Conservation (phyloP, 192 early-diverging fungal species). For the Coemansia nantahalensis region DNA sequence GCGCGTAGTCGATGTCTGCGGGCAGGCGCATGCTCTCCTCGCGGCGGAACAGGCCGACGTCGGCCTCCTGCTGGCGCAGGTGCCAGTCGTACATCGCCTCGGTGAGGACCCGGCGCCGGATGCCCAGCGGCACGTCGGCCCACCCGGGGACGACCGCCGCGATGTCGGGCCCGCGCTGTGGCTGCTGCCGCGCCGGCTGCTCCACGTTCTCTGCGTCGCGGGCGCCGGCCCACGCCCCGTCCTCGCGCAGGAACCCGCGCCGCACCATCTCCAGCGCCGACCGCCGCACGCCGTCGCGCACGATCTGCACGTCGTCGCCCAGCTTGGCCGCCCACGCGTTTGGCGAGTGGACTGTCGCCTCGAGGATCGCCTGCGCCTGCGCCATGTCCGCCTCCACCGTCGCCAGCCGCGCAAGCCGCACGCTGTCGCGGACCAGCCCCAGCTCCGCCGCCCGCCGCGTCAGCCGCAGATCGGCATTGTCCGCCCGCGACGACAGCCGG, state of each 20-base stretch:
- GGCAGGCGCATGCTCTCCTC: conserved; percentile 67
- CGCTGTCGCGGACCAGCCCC: conserved; percentile 54
- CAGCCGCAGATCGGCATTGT: conserved; percentile 76
- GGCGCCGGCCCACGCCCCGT: conserved; percentile 41
- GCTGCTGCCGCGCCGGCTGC: too few relatives aligned
- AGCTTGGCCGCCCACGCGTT: conserved; percentile 55
- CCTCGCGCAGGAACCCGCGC: conserved; percentile 41
- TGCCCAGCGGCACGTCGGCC: conserved; percentile 47
- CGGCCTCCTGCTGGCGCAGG: conserved; percentile 60
- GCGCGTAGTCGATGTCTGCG: conserved; percentile 62
- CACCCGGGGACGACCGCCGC: conserved; percentile 58
- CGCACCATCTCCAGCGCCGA: conserved; percentile 55
- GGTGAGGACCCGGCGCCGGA: conserved; percentile 58
- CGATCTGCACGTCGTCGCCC: conserved; percentile 23
- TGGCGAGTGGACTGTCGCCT: conserved; percentile 51
- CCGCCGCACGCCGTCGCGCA: conserved; percentile 34
- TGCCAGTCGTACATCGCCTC: conserved; percentile 69
- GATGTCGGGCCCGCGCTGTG: conserved; percentile 13
- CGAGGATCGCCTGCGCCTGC: conserved; percentile 52
- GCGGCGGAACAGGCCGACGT: conserved; percentile 61
- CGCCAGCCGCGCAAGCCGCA: conserved; percentile 36
- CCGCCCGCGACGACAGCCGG: conserved; percentile 68
- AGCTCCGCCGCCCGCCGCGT: conserved; percentile 65
- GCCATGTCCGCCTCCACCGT: conserved; percentile 50
- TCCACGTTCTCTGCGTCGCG: too few relatives aligned